phyloP scores from a whole-genome alignment of 148 eudicot species.

The Diospyros lotus region DNA sequence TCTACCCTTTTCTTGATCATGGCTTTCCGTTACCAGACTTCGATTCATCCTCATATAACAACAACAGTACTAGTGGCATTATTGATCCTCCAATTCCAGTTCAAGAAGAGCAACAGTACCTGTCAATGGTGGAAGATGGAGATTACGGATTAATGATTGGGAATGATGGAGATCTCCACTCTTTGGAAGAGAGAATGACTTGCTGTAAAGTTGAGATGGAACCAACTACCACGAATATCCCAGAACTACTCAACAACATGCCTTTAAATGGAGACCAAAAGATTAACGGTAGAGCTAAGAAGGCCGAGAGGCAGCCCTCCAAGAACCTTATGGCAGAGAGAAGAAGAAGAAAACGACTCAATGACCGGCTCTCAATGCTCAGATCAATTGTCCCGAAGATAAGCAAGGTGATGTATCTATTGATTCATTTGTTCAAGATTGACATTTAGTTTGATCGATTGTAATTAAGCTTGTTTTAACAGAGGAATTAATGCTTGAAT shows the following conservation, averaged over 20 bases:
- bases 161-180: slow-evolving; percentile 2
- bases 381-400: slow-evolving; percentile 51
- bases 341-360: slow-evolving; percentile 41
- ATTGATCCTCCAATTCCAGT: not conserved
- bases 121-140: slow-evolving; percentile 13
- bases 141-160: slow-evolving; percentile 14
- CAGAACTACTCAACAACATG: not conserved
- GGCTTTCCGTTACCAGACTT: not conserved
- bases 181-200: slow-evolving; percentile 14
- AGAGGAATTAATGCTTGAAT: not conserved
- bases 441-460: not conserved
- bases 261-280: slow-evolving; percentile 18
- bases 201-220: slow-evolving; percentile 13
- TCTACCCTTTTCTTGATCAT: slow-evolving; percentile 22
- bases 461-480: not conserved
- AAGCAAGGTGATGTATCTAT: slow-evolving; percentile 34
- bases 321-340: slow-evolving; percentile 60
- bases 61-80: not conserved
- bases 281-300: slow-evolving; percentile 16
- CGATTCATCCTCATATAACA: slow-evolving; percentile 10
- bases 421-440: not conserved
- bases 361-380: slow-evolving; percentile 52
- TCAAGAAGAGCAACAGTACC: not conserved
- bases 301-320: slow-evolving; percentile 35
- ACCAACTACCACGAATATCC: not conserved